Conservation (phyloP, 2,329 filamentous ascomycete species). For the Talaromyces sp. region DNA sequence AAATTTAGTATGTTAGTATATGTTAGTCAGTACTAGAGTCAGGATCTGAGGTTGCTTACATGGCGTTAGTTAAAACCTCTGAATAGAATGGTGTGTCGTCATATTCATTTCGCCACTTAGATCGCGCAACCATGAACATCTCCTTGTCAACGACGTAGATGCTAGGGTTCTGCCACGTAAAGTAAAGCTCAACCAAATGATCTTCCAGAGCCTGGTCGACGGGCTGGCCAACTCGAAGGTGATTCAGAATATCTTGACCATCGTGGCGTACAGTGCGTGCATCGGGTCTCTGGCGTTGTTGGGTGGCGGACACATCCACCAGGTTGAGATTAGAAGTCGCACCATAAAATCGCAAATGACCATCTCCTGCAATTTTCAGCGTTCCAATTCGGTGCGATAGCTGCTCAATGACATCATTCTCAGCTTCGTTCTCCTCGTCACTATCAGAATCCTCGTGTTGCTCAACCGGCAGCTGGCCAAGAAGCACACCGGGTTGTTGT, state of each 20-base stretch:
- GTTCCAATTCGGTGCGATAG: conserved; percentile 49
- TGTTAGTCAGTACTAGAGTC: not conserved
- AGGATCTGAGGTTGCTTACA: conserved; percentile 28
- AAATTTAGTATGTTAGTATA: conserved; percentile 3
- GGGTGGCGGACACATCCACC: conserved; percentile 42
- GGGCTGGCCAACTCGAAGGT: conserved; percentile 45
- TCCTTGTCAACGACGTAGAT: conserved; percentile 50
- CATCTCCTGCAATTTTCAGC: conserved; percentile 47
- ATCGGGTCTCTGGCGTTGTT: conserved; percentile 39
- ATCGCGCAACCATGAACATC: conserved; percentile 40
- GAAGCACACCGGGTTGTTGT: conserved; percentile 27
- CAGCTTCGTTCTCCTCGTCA: conserved; percentile 42
- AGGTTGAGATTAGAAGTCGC: conserved; percentile 50
- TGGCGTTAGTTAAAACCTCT: conserved; percentile 46
- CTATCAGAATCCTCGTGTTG: conserved; percentile 36
- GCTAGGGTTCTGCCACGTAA: conserved; percentile 53
- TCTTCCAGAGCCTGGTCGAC: conserved; percentile 47
- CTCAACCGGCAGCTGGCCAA: conserved; percentile 23
- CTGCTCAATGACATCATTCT: conserved; percentile 47
- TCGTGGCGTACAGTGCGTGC: conserved; percentile 42
- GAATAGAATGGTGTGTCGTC: conserved; percentile 47
- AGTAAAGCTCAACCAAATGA: conserved; percentile 51
- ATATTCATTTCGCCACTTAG: conserved; percentile 40
- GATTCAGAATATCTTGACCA: conserved; percentile 45
- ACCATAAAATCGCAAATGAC: conserved; percentile 49